Percentiles rank a stretch among this genome's conserved stretches.
phyloP scores from a whole-genome alignment of 768 basidiomycete species.

The Pleurotus djamor region DNA sequence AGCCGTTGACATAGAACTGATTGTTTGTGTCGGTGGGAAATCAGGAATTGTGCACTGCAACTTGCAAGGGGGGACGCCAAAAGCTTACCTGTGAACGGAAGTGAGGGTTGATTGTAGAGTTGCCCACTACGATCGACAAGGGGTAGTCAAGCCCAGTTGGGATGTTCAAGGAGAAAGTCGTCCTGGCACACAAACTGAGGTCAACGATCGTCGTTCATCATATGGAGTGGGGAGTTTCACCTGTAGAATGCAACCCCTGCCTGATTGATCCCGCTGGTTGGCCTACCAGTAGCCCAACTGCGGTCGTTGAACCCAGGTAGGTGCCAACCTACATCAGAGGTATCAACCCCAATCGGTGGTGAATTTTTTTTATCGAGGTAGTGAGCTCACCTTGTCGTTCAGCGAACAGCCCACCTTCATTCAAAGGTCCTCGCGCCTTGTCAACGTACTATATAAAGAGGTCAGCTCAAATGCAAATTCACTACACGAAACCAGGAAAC shows the following conservation, averaged over 20 bases:
- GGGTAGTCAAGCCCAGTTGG: constrained; percentile 48
- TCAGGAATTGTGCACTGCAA: too few species aligned
- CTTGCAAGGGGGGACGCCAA: too few species aligned
- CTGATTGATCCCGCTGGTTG: constrained; percentile 35
- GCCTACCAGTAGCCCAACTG: constrained; percentile 38
- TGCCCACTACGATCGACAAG: constrained; percentile 39
- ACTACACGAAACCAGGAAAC: not conserved
- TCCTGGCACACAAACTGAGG: constrained; percentile 16
- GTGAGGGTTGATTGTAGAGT: constrained; percentile 39
- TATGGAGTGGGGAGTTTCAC: constrained; percentile 15
- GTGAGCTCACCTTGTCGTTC: constrained; percentile 42
- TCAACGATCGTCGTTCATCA: not conserved
- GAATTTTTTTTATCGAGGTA: constrained; percentile 8
- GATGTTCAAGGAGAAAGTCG: constrained; percentile 40
- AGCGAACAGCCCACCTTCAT: constrained; percentile 57
- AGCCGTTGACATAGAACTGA: constrained; percentile 42
- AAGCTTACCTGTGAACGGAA: constrained; percentile 37
- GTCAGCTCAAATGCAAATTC: too few species aligned
- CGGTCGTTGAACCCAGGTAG: constrained; percentile 53
- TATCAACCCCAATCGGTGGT: not conserved
- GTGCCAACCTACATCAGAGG: constrained; percentile 41
- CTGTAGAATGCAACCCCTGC: constrained; percentile 50
- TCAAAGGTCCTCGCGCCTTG: constrained; percentile 48
- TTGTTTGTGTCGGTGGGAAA: not conserved
- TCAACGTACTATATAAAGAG: constrained; percentile 37